Base-by-base conservation (phyloP, 2,329 filamentous ascomycete species). In the Fusarium sp. region DNA sequence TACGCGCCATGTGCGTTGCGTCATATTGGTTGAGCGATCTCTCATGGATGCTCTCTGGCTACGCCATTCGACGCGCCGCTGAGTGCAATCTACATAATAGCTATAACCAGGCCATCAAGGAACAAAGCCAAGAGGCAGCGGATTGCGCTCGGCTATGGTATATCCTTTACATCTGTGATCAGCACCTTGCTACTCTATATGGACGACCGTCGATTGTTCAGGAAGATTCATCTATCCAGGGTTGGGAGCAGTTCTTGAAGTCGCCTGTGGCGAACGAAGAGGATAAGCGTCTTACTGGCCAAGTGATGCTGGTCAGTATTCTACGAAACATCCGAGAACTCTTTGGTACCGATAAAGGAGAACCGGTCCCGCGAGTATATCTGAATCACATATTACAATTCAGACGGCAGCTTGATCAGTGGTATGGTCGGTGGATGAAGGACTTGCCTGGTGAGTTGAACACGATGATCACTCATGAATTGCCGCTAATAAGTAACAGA, bases 1-100 rank as follows among this genome's bases (percentile, higher is more conserved):
- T 91, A 24, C 84, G 88, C 1, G 88, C 86, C 7, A 83, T 90
- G 65, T 89, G 87, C 36, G 83, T 90, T 7, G 88, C 86, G 5
- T 85, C 87, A 1, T 90, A 89, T 73, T 91, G 88, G 88, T 80
- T 90, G 0, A 87, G 86, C 6, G 88, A 90, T 62, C 79, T 89
- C 21, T 88, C 86, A 6, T 89, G 88, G 86, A 89, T 87, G 69
- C 79, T 90, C 1, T 88, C 86, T 0, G 88, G 88, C 0, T 81
- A 84, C 56, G 84, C 84, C 1, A 84, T 85, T 28, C 80, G 84
- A 10, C 78, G 84, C 17, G 84, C 84, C 0, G 83, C 82, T 6
- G 84, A 86, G 62, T 78, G 82, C 49, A 84, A 84, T 59, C 69
- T 85, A 1, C 79, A 81, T 43, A 80, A 77, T 57, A 82, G 80